Evolutionary conservation across 441 rosid genomes (phyloP).

Genomic region (Erodium texanum): DNA sequence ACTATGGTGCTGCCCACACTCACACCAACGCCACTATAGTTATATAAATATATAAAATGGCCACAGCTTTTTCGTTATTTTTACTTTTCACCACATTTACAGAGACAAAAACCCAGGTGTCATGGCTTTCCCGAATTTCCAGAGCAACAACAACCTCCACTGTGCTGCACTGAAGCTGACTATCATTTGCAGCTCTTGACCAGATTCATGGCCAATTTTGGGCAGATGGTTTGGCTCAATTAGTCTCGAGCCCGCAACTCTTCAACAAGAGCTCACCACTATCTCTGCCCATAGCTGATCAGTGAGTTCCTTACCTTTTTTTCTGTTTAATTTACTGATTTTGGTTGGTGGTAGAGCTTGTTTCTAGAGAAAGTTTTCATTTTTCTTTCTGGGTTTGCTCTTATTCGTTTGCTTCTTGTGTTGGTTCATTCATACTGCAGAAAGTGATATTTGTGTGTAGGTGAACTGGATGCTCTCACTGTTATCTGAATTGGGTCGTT

Average conservation of each 20-base stretch:
- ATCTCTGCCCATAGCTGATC: neutral
- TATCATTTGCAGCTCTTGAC: neutral
- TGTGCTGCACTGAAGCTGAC: neutral
- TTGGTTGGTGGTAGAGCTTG: neutral
- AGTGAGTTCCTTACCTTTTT: constrained; percentile 3
- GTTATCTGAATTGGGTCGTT: neutral
- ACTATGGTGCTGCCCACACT: neutral
- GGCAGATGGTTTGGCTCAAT: neutral
- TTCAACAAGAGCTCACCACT: neutral
- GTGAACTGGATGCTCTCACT: neutral
- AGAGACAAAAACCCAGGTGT: constrained; percentile 4
- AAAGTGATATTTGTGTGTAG: neutral
- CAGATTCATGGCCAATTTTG: neutral
- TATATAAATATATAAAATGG: neutral
- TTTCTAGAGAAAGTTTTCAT: neutral
- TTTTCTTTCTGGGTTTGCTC: neutral
- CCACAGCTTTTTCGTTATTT: neutral
- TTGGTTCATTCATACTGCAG: neutral
- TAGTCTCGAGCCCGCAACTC: neutral
- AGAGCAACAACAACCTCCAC: neutral
- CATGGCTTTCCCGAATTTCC: neutral
- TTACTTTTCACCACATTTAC: neutral
- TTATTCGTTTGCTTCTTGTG: neutral
- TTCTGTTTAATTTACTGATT: neutral
- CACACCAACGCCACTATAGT: neutral